Evolutionary conservation across 768 basidiomycete genomes (phyloP).

Genomic region (Kwoniella sp.): DNA sequence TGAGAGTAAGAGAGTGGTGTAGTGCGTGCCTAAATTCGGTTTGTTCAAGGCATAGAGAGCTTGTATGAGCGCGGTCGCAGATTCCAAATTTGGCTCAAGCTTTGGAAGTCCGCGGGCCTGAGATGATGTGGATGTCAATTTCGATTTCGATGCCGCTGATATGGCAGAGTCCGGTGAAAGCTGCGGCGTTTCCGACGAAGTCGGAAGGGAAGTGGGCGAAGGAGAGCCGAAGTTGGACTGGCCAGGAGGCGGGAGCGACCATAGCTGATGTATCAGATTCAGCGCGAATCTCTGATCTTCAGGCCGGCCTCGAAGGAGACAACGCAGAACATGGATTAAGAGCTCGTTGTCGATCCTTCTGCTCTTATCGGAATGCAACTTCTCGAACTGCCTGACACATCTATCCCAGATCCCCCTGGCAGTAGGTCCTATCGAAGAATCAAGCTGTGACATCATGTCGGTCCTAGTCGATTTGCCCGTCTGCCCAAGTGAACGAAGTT

Average conservation of each 20-base stretch:
- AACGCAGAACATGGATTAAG: conserved; percentile 6
- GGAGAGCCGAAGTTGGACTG: conserved; percentile 9
- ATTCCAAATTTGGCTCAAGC: conserved; percentile 27
- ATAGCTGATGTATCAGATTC: conserved; percentile 8
- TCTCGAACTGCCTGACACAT: conserved; percentile 20
- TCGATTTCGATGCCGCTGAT: not conserved
- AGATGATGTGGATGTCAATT: too few species aligned
- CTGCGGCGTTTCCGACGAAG: too few species aligned
- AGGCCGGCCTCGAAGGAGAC: conserved; percentile 18
- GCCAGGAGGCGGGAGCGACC: conserved; percentile 19
- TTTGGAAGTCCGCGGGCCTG: conserved; percentile 15
- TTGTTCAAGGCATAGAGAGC: conserved; percentile 22
- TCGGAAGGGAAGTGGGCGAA: too few species aligned
- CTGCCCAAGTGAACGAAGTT: not conserved
- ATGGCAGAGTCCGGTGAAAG: not conserved
- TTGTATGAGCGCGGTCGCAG: conserved; percentile 39
- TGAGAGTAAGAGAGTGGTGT: conserved; percentile 33
- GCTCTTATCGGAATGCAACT: not conserved
- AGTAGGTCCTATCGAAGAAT: conserved; percentile 19
- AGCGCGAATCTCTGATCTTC: conserved; percentile 18
- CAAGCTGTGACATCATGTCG: not conserved
- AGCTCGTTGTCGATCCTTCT: conserved; percentile 20
- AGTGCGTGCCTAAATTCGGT: conserved; percentile 33
- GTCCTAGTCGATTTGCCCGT: not conserved
- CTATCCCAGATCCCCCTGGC: conserved; percentile 33